Percentiles rank a stretch among this genome's conserved stretches.
These are phyloP conservation scores for Ustilago xerochloae DNA, from an alignment of 1,284 basidiomycete genomes.

Conservation along the genomic window DNA sequence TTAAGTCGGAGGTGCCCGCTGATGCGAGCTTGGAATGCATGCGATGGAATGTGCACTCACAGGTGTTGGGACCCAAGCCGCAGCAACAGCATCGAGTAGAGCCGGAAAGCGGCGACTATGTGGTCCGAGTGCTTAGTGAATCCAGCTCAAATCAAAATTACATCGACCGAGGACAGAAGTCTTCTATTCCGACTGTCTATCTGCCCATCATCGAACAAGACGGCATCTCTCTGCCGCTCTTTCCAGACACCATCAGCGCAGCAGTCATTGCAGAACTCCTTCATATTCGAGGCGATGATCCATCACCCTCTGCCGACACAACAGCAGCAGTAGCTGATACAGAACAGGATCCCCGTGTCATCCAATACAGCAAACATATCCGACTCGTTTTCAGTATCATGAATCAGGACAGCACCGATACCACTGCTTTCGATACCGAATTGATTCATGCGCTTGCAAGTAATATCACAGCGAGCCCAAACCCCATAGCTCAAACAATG, in stretches of 20 bases:
- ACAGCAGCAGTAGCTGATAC: conserved; percentile 7
- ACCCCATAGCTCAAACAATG: conserved; percentile 30
- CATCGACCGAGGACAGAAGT: no score
- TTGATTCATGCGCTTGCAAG: conserved; percentile 24
- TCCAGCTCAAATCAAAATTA: not conserved
- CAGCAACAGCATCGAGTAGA: not conserved
- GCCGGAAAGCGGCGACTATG: conserved; percentile 19
- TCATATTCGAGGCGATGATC: conserved; percentile 21
- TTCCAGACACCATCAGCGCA: conserved; percentile 38
- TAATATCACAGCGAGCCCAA: not conserved
- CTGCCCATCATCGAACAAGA: conserved; percentile 2
- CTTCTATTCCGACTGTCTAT: conserved; percentile 6
- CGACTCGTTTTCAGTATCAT: conserved; percentile 64
- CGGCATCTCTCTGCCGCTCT: conserved; percentile 1
- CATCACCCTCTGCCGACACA: not conserved
- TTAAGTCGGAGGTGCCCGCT: conserved; percentile 14
- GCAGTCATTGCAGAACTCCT: conserved; percentile 35
- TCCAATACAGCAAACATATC: conserved; percentile 57
- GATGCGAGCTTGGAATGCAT: conserved; percentile 36
- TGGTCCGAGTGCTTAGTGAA: conserved; percentile 5
- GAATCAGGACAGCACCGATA: conserved; percentile 57
- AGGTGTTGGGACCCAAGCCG: not conserved
- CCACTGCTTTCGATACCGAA: conserved; percentile 25
- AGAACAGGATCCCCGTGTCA: conserved; percentile 48
- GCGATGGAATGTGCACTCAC: conserved; percentile 21